A percentile compares a stretch with the other conserved stretches of the same genome.
Evolutionary conservation across 305 asterid genomes (phyloP).

Genomic region (Fraxinus dipetala): DNA sequence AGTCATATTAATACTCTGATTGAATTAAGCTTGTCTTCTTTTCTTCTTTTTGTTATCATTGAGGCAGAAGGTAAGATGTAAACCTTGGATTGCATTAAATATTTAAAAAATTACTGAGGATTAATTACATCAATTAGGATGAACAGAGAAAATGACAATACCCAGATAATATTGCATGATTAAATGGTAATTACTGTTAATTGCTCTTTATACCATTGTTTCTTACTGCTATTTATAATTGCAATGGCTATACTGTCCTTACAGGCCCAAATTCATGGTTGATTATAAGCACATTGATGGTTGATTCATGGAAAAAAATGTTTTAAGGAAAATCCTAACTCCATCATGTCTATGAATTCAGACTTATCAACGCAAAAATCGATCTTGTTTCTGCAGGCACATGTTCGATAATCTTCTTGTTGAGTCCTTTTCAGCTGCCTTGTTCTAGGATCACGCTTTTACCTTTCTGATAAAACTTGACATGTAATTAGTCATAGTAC

Average conservation of each 20-base stretch:
- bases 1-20: not conserved
- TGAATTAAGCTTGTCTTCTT: not conserved
- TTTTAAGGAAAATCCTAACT: not conserved
- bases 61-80: constrained; percentile 5
- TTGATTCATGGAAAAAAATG: not conserved
- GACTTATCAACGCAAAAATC: not conserved
- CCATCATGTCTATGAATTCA: not conserved
- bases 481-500: not conserved
- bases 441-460: not conserved
- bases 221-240: not conserved
- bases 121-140: not conserved
- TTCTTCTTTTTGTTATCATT: constrained; percentile 7
- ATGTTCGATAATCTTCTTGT: not conserved
- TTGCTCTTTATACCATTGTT: not conserved
- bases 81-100: constrained; percentile 6
- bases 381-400: not conserved
- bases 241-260: not conserved
- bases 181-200: not conserved
- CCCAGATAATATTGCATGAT: not conserved
- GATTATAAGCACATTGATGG: not conserved
- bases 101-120: not conserved
- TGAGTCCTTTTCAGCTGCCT: not conserved
- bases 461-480: not conserved
- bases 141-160: not conserved
- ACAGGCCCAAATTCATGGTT: not conserved